phyloP scores from a whole-genome alignment of 1,284 basidiomycete genomes.

The Hymenochaete sp. region DNA sequence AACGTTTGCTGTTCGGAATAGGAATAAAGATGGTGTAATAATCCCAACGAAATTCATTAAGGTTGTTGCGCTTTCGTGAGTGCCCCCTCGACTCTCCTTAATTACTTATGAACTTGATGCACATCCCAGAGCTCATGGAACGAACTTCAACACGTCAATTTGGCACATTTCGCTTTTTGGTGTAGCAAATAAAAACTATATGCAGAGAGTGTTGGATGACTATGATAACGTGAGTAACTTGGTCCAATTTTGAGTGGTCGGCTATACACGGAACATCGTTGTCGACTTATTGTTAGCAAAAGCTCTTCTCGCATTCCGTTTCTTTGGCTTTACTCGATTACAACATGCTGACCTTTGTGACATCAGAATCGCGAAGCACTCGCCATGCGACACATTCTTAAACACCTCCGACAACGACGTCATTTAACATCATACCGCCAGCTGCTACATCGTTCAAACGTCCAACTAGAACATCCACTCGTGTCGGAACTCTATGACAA shows the following conservation, averaged over 20 bases:
- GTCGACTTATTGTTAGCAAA: slow-evolving; percentile 1
- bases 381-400: slow-evolving; percentile 62
- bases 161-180: slow-evolving; percentile 63
- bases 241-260: no score
- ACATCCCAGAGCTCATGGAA: slow-evolving; percentile 47
- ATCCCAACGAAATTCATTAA: slow-evolving; percentile 64
- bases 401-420: slow-evolving; percentile 70
- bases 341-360: slow-evolving; percentile 13
- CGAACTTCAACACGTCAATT: slow-evolving; percentile 67
- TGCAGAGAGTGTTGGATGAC: slow-evolving; percentile 40
- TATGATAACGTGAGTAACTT: slow-evolving; percentile 51
- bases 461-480: slow-evolving; percentile 64
- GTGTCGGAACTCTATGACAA: slow-evolving; percentile 56
- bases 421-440: slow-evolving; percentile 58
- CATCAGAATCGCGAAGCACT: slow-evolving; percentile 55
- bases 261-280: no score
- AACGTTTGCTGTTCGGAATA: slow-evolving; percentile 42
- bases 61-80: slow-evolving; percentile 64
- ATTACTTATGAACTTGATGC: neutral
- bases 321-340: no score
- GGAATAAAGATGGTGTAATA: slow-evolving; percentile 43
- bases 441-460: slow-evolving; percentile 47
- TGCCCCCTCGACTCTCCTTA: slow-evolving; percentile 10
- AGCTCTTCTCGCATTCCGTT: no score
- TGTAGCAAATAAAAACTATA: slow-evolving; percentile 42